These are phyloP conservation scores for Claviceps sp. DNA, from an alignment of 2,329 filamentous ascomycete genomes.

Conservation along the genomic window DNA sequence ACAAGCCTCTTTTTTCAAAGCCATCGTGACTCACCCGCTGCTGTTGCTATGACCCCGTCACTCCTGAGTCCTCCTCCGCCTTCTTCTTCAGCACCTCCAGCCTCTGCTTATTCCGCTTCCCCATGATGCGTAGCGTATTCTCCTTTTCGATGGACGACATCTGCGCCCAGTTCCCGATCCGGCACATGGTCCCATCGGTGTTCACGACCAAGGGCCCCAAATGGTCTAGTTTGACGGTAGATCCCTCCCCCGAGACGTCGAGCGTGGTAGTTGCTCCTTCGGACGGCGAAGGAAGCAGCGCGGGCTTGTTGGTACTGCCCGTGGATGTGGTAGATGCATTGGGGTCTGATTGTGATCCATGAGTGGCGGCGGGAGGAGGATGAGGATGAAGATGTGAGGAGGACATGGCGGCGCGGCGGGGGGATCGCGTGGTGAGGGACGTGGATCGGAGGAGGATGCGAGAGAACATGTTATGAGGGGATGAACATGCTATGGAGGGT, in stretches of 20 bases:
- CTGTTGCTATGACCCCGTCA: too few species aligned
- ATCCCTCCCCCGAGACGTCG: slow-evolving; percentile 18
- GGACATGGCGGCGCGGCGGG: background rate
- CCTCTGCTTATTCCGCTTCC: slow-evolving; percentile 53
- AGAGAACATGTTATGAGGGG: background rate
- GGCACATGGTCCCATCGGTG: slow-evolving; percentile 54
- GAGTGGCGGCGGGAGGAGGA: background rate
- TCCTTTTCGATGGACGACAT: slow-evolving; percentile 56
- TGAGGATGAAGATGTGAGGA: background rate
- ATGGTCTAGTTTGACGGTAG: slow-evolving; percentile 46
- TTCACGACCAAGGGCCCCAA: slow-evolving; percentile 65
- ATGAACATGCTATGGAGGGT: background rate
- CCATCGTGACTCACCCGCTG: too few species aligned
- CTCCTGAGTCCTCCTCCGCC: background rate
- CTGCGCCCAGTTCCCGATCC: slow-evolving; percentile 59
- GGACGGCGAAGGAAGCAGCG: slow-evolving; percentile 15
- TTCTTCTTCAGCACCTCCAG: slow-evolving; percentile 33
- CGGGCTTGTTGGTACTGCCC: slow-evolving; percentile 4
- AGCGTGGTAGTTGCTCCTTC: slow-evolving; percentile 12
- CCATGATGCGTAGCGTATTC: slow-evolving; percentile 53
- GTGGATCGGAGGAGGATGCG: background rate
- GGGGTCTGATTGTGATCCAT: background rate
- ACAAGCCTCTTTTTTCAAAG: too few species aligned
- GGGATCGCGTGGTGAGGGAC: background rate
- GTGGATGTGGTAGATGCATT: background rate